A percentile compares a stretch with the other conserved stretches of the same genome.
phyloP scores from a whole-genome alignment of 2,329 filamentous ascomycete species.

The Chaetomium sp. region DNA sequence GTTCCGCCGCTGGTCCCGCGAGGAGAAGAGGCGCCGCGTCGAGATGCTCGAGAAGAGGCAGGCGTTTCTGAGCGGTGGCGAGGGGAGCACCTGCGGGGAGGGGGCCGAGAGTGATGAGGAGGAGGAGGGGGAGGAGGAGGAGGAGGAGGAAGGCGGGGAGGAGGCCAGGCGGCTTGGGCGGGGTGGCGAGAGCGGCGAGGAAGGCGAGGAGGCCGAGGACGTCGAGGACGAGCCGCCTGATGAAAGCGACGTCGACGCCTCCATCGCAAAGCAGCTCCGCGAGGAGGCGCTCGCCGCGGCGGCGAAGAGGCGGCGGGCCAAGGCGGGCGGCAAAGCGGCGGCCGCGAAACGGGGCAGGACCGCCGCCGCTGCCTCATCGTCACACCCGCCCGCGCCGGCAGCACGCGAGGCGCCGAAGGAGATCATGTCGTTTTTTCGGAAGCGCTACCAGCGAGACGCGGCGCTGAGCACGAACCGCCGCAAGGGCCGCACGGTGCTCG shows the following conservation, averaged over 20 bases:
- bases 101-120: neutral
- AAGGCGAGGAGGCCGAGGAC: constrained; percentile 27
- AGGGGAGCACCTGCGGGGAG: constrained; percentile 1
- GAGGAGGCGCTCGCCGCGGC: constrained; percentile 63
- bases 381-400: constrained; percentile 35
- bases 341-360: neutral
- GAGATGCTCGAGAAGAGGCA: constrained; percentile 52
- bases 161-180: neutral
- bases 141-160: constrained; percentile 39
- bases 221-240: constrained; percentile 61
- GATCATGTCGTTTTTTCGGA: constrained; percentile 85
- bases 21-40: constrained; percentile 71
- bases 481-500: constrained; percentile 68
- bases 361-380: constrained; percentile 17
- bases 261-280: constrained; percentile 72
- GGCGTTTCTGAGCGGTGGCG: constrained; percentile 24
- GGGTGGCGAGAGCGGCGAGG: constrained; percentile 32
- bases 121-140: constrained; percentile 8
- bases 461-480: constrained; percentile 74
- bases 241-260: constrained; percentile 70
- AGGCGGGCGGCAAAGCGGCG: neutral
- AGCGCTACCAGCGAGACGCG: constrained; percentile 76
- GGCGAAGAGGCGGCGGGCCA: constrained; percentile 3
- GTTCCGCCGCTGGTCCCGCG: constrained; percentile 83
- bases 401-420: constrained; percentile 49